phyloP scores from a whole-genome alignment of 2,329 filamentous ascomycete species.

The Colletotrichum tabaci region DNA sequence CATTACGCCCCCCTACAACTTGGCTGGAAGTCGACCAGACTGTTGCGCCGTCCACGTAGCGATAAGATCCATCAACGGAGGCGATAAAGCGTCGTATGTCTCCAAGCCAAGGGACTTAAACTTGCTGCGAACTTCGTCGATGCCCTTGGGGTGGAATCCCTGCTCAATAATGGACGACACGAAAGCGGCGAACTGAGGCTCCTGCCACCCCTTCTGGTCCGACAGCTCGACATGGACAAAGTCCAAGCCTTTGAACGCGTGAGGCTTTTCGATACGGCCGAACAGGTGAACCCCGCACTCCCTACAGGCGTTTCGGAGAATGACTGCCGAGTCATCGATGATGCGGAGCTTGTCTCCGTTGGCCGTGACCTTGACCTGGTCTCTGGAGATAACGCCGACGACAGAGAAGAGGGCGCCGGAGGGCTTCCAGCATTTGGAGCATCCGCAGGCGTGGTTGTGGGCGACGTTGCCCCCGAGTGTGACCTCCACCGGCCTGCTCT shows the following conservation, averaged over 20 bases:
- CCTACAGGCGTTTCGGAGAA: constrained; percentile 73
- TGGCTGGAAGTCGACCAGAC: constrained; percentile 47
- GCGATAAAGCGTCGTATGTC: constrained; percentile 74
- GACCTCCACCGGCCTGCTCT: constrained; percentile 69
- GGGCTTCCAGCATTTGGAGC: constrained; percentile 82
- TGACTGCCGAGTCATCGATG: constrained; percentile 69
- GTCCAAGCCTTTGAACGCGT: constrained; percentile 78
- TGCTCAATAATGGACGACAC: constrained; percentile 79
- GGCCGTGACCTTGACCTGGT: constrained; percentile 69
- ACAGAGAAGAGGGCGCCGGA: constrained; percentile 74
- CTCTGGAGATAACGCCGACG: constrained; percentile 72
- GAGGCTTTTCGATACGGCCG: constrained; percentile 75
- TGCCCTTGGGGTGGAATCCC: constrained; percentile 70
- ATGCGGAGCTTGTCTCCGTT: constrained; percentile 71
- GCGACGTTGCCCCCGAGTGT: constrained; percentile 70
- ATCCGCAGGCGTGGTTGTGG: constrained; percentile 81
- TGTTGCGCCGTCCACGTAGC: constrained; percentile 70
- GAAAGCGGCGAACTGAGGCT: constrained; percentile 79
- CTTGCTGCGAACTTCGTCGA: constrained; percentile 68
- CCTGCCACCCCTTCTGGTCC: constrained; percentile 76
- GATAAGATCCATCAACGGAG: constrained; percentile 74
- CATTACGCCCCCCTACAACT: background rate
- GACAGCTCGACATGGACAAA: constrained; percentile 78
- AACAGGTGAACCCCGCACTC: constrained; percentile 75
- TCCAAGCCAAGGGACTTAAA: constrained; percentile 70